Base-by-base conservation (phyloP, 2,329 filamentous ascomycete genomes). In the Fusarium mangiferae region DNA sequence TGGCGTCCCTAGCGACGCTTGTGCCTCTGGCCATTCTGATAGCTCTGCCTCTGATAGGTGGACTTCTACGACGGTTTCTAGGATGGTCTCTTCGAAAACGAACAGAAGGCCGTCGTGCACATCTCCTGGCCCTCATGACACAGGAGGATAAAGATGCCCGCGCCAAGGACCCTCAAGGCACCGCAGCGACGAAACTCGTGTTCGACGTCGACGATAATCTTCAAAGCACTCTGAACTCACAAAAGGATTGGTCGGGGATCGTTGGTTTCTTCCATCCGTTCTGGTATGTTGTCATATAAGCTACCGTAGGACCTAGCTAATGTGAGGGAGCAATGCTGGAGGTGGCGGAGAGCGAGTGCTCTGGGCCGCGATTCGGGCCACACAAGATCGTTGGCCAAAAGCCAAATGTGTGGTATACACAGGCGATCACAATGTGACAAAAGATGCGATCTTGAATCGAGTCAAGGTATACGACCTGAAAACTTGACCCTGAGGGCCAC, bases 241-340 rank as follows among this genome's bases (percentile, higher is more conserved):
- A 78, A 66, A 85, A 88, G 74, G 87, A 92, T 51, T 98, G 94
- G 93, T 87, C 91, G 70, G 95, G 95, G 38, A 91, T 98, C 60
- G 90, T 98, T 72, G 96, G 94, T 52, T 98, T 99, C 87, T 98
- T 99, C 81, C 96, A 99, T 82, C 96, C 96, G 3, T 99, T 98
- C 82, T 98, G 96, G 94, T 96, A 86, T 73, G 88, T 80, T 54
- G 30, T 59, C 51, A 14, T 38, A 33, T 36, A 66, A n/a, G 33
- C 59, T 38, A 42, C 38, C 48, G 26, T 39, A 44, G 56, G 18
- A 41, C 36, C 45, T 38, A n/a, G 56, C 74, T 76, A 52, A 78
- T 54, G 33, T 42, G 22, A 38, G 30, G 26, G 59, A 96, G 94
- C 83, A 98, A 99, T 85, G 96, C 96, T 57, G 96, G 96, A 62